Evolutionary conservation across 2,329 filamentous ascomycete species (phyloP).

Genomic region (Catunica adiposa): DNA sequence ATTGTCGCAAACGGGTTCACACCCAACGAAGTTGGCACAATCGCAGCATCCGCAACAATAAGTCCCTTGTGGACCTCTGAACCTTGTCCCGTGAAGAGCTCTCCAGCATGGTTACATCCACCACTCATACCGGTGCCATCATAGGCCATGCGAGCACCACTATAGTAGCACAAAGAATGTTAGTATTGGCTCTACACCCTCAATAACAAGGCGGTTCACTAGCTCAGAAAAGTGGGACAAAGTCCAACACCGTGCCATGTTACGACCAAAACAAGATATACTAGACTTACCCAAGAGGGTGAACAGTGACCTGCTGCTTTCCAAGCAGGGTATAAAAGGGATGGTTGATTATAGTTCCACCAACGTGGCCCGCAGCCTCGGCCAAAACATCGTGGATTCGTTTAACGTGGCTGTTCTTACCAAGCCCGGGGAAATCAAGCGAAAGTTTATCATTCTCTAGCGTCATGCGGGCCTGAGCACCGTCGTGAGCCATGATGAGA

Average conservation of each 20-base stretch:
- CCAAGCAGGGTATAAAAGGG: constrained; percentile 41
- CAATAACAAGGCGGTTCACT: too few species aligned
- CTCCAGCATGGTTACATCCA: constrained; percentile 43
- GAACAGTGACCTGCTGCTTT: constrained; percentile 45
- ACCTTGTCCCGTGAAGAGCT: constrained; percentile 38
- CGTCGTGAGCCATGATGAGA: constrained; percentile 51
- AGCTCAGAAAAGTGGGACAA: too few species aligned
- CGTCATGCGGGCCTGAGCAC: constrained; percentile 42
- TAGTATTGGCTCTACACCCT: not conserved
- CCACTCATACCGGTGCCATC: constrained; percentile 41
- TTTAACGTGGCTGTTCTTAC: constrained; percentile 36
- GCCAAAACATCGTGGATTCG: constrained; percentile 35
- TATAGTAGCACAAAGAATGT: constrained; percentile 16
- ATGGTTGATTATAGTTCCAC: constrained; percentile 42
- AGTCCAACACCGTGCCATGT: too few species aligned
- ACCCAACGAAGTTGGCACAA: constrained; percentile 45
- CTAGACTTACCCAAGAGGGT: constrained; percentile 40
- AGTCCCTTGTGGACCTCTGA: constrained; percentile 38
- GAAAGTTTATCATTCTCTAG: constrained; percentile 43
- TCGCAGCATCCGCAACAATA: constrained; percentile 43
- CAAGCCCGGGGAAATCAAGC: constrained; percentile 43
- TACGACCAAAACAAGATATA: not conserved
- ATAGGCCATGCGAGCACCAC: constrained; percentile 44
- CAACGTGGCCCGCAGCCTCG: constrained; percentile 38
- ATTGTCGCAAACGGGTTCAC: constrained; percentile 56